Conservation (phyloP, 805 yeast species). For the Candida ascalaphidarum region DNA sequence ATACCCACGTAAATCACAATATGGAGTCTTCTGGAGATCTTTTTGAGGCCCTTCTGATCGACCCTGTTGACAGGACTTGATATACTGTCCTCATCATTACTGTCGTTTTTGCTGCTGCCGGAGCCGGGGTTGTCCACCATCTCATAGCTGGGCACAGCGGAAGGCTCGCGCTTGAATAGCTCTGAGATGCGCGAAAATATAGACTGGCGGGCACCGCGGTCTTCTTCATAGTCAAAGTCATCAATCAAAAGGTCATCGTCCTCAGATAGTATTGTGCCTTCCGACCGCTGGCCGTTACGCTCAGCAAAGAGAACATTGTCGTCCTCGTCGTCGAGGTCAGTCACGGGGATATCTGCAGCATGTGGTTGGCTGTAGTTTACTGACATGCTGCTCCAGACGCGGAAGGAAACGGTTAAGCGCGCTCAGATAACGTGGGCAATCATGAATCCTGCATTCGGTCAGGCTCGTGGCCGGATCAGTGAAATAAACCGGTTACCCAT, state of each 20-base stretch:
- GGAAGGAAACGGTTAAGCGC: no score
- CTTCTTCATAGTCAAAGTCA: conserved; percentile 14
- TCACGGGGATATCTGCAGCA: conserved; percentile 45
- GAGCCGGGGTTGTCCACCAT: conserved; percentile 2
- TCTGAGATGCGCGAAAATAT: conserved; percentile 1
- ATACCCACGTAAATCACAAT: conserved; percentile 3
- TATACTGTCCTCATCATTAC: conserved; percentile 3
- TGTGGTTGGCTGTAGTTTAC: conserved; percentile 17
- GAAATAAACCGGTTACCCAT: no score
- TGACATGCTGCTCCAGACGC: conserved; percentile 7
- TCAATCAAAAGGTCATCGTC: conserved; percentile 9
- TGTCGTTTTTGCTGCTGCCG: conserved; percentile 1
- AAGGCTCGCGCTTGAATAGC: conserved; percentile 1
- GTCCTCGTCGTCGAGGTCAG: conserved; percentile 41
- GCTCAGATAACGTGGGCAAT: no score
- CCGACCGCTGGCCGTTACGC: conserved; percentile 2
- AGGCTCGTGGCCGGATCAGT: no score
- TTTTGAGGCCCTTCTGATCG: conserved; percentile 15
- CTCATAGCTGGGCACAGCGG: conserved; percentile 4
- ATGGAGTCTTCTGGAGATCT: conserved; percentile 15
- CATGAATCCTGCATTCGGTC: no score
- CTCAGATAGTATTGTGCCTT: background rate
- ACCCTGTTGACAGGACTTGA: conserved; percentile 10
- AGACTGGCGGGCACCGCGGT: conserved; percentile 1
- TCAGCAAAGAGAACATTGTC: conserved; percentile 23